These are phyloP conservation scores for Phytophthora multivora DNA, from an alignment of 352 stramenopile genomes.

Conservation along the genomic window DNA sequence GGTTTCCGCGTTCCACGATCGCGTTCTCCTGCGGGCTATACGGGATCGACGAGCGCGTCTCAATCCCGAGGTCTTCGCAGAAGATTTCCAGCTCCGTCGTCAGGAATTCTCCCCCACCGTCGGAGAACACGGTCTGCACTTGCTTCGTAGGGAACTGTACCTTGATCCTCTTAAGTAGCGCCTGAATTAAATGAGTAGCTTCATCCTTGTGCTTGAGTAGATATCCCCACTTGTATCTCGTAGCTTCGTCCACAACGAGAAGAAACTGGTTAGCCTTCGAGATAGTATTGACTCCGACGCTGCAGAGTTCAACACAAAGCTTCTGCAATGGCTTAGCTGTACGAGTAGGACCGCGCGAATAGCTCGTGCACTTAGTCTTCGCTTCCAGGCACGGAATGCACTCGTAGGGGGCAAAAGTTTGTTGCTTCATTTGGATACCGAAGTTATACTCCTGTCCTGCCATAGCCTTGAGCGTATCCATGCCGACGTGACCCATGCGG, in stretches of 20 bases:
- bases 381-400: neutral
- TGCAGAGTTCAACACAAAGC: neutral
- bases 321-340: neutral
- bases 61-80: neutral
- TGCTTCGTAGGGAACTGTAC: neutral
- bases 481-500: neutral
- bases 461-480: neutral
- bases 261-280: slow-evolving; percentile 2
- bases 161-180: neutral
- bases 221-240: no score
- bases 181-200: neutral
- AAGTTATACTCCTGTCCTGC: slow-evolving; percentile 10
- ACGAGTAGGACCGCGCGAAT: neutral
- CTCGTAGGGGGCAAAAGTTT: slow-evolving; percentile 5
- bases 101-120: neutral
- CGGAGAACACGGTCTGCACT: neutral
- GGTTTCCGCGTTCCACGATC: no score
- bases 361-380: slow-evolving; percentile 8
- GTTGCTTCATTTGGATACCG: slow-evolving; percentile 1
- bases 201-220: neutral
- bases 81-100: neutral
- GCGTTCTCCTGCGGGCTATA: neutral
- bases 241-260: neutral
- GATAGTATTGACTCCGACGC: neutral
- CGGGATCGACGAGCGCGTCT: neutral